Base-by-base conservation (phyloP, 495 filamentous ascomycete genomes). In the Hyaloscypha variabilis region DNA sequence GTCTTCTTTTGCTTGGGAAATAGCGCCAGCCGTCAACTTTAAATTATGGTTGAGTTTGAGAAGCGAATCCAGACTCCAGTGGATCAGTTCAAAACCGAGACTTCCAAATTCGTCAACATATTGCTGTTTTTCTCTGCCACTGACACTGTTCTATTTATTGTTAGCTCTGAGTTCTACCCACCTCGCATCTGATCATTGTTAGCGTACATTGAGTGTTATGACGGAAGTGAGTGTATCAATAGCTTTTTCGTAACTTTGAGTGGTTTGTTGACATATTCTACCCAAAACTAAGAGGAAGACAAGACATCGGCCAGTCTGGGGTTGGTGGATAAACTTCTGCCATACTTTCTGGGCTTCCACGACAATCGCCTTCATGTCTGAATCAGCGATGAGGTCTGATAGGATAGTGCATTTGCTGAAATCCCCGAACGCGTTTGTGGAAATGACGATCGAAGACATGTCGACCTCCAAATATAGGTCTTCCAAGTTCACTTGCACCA, bases 351-450 rank as follows among this genome's bases (percentile, higher is more conserved):
- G 6, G 21, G 51, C 51, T 25, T 53, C n/a, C 6, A 2, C 3
- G 5, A 14, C 21, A 14, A 53, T 2, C 3, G 3, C 3, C 21
- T 3, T 2, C 51, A 53, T 53, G 24, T 53, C 17, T 8, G 10
- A 4, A 21, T 2, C 8, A 8, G 5, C 6, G 8, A 53, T 24
- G n/a, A 53, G 17, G 8, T 53, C 25, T 3, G 51, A 10, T 14
- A 53, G 14, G 21, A 53, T 21, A 8, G 25, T 53, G 51, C 51
- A 53, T 53, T 53, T 53, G 51, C 51, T 53, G 51, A 53, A 53
- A 25, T 53, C 51, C 5, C 51, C 51, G 17, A 53, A 53, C 5
- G 51, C 5, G 25, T 53, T 53, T 53, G 51, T 53, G 3, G 51
- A 53, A 53, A 53, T 3, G 17, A 53, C 21, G 17, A 53, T 53